These are phyloP conservation scores for Sphaerulina musiva DNA, from an alignment of 2,329 filamentous ascomycete genomes.

Conservation along the genomic window DNA sequence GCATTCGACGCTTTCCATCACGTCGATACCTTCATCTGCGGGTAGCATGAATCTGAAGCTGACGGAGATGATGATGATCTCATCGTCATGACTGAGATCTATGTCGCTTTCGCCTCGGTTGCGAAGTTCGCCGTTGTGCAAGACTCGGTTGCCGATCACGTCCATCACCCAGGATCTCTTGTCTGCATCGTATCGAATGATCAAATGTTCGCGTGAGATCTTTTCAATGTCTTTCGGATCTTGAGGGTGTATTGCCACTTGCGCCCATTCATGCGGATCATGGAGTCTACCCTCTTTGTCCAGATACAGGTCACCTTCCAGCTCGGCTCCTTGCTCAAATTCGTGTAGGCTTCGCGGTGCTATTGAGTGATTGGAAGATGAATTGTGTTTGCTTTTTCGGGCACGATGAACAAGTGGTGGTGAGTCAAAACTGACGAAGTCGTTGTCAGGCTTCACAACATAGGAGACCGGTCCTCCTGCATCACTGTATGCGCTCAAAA, in stretches of 20 bases:
- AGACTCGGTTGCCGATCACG: conserved; percentile 62
- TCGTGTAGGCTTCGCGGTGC: conserved; percentile 25
- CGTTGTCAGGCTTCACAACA: conserved; percentile 37
- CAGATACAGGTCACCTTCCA: conserved; percentile 24
- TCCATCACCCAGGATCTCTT: conserved; percentile 59
- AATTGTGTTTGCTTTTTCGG: conserved; percentile 26
- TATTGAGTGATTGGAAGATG: conserved; percentile 47
- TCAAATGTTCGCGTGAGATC: conserved; percentile 68
- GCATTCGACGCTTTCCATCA: conserved; percentile 9
- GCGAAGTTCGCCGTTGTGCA: conserved; percentile 50
- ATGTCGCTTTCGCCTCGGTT: conserved; percentile 47
- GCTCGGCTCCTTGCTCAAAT: conserved; percentile 13
- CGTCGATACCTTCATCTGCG: conserved; percentile 49
- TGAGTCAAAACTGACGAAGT: conserved; percentile 41
- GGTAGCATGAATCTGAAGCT: conserved; percentile 64
- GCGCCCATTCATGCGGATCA: conserved; percentile 11
- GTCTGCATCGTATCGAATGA: conserved; percentile 62
- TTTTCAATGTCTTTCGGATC: conserved; percentile 57
- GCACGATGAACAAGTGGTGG: conserved; percentile 29
- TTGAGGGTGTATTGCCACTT: conserved; percentile 28
- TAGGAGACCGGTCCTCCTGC: conserved; percentile 29
- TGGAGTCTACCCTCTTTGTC: conserved; percentile 34
- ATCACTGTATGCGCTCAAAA: conserved; percentile 31
- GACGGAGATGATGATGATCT: conserved; percentile 67
- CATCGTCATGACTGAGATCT: conserved; percentile 56